Evolutionary conservation across 768 basidiomycete species (phyloP).

Genomic region (Russula vinacea): DNA sequence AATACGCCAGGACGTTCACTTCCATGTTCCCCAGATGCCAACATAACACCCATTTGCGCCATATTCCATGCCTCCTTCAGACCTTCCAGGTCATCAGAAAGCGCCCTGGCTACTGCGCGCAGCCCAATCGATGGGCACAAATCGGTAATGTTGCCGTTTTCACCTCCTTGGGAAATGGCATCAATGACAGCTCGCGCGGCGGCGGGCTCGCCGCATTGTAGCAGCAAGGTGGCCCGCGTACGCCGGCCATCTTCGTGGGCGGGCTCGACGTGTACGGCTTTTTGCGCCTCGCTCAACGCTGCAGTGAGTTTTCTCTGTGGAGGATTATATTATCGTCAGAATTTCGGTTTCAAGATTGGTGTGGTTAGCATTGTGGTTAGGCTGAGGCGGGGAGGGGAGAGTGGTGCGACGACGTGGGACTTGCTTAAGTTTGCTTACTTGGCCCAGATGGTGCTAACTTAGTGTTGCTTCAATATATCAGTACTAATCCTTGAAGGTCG

Average conservation of each 20-base stretch:
- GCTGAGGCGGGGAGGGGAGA: background rate
- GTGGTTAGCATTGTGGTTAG: background rate
- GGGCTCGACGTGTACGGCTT: slow-evolving; percentile 57
- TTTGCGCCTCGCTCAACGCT: slow-evolving; percentile 45
- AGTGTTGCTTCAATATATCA: no score
- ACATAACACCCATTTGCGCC: slow-evolving; percentile 63
- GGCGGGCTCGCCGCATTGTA: slow-evolving; percentile 46
- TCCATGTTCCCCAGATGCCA: slow-evolving; percentile 51
- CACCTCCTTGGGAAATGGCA: slow-evolving; percentile 39
- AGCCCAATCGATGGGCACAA: slow-evolving; percentile 47
- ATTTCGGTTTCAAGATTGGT: slow-evolving; percentile 1
- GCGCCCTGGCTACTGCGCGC: slow-evolving; percentile 45
- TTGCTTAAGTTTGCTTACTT: slow-evolving; percentile 49
- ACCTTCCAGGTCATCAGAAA: slow-evolving; percentile 20
- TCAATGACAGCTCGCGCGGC: slow-evolving; percentile 54
- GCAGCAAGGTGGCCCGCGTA: slow-evolving; percentile 51
- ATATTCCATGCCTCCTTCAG: slow-evolving; percentile 39
- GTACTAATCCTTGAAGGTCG: slow-evolving; percentile 91
- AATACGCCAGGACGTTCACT: slow-evolving; percentile 59
- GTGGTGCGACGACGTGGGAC: background rate
- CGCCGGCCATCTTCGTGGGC: slow-evolving; percentile 47
- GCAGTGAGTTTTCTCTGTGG: slow-evolving; percentile 43
- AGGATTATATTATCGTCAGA: background rate
- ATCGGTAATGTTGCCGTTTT: slow-evolving; percentile 37
- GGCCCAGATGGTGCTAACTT: slow-evolving; percentile 66